These are phyloP conservation scores for Tanacetum coccineum DNA, from an alignment of 129 eudicot species.

Conservation along the genomic window DNA sequence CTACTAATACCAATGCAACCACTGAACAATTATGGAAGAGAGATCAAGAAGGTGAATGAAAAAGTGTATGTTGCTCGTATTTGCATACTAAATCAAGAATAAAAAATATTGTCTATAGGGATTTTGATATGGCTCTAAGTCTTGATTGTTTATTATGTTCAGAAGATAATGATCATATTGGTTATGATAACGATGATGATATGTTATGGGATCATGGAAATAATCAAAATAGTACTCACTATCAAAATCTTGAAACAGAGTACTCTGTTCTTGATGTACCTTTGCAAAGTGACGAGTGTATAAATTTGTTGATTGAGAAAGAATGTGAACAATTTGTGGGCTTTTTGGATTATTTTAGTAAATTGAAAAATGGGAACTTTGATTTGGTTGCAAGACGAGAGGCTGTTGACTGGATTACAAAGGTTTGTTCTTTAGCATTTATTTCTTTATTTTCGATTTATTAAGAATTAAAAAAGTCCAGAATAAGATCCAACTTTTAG, in stretches of 20 bases:
- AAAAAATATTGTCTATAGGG: neutral
- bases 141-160: conserved; percentile 69
- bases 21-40: no score
- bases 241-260: conserved; percentile 23
- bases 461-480: neutral
- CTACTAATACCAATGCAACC: no score
- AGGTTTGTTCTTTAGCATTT: conserved; percentile 36
- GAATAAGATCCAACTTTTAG: neutral
- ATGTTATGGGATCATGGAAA: conserved; percentile 21
- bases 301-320: conserved; percentile 41
- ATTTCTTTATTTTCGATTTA: neutral
- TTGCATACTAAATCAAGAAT: conserved; percentile 6
- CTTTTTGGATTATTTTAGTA: conserved; percentile 40
- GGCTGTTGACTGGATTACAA: conserved; percentile 63
- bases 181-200: conserved; percentile 33
- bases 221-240: conserved; percentile 31
- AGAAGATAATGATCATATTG: conserved; percentile 49
- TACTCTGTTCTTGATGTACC: conserved; percentile 30
- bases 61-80: neutral
- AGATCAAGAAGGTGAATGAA: no score
- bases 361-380: conserved; percentile 50
- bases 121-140: conserved; percentile 53
- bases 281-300: conserved; percentile 44
- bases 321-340: conserved; percentile 57
- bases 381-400: conserved; percentile 53